Evolutionary conservation across 352 stramenopile species (phyloP).

Genomic region (Phytophthora pistaciae): DNA sequence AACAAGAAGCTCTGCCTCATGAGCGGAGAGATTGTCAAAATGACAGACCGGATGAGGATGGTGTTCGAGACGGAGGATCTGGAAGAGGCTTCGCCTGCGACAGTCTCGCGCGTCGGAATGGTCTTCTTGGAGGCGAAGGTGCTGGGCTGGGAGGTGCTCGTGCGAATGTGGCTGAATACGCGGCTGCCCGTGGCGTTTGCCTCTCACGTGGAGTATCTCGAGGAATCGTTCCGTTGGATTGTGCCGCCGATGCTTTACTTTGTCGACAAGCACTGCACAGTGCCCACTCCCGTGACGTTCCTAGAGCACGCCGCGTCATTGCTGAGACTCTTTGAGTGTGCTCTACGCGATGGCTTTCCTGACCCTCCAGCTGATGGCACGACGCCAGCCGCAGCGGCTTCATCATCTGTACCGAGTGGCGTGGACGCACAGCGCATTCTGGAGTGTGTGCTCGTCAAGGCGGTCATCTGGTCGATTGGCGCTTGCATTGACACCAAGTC

Average conservation of each 20-base stretch:
- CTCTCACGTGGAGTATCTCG: constrained; percentile 52
- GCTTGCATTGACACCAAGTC: constrained; percentile 91
- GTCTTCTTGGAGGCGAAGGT: constrained; percentile 94
- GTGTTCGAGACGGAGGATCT: constrained; percentile 97
- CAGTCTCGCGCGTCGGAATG: constrained; percentile 94
- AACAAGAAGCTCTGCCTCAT: constrained; percentile 96
- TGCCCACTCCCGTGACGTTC: constrained; percentile 90
- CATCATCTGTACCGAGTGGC: constrained; percentile 40
- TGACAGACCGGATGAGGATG: constrained; percentile 96
- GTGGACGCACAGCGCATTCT: constrained; percentile 81
- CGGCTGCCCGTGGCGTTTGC: constrained; percentile 49
- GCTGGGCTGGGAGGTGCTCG: constrained; percentile 90
- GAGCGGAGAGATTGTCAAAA: constrained; percentile 96
- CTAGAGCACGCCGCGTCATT: constrained; percentile 91
- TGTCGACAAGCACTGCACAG: constrained; percentile 89
- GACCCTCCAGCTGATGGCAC: constrained; percentile 26
- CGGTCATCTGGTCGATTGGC: constrained; percentile 92
- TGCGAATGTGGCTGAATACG: constrained; percentile 88
- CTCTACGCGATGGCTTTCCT: constrained; percentile 60
- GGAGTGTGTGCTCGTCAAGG: constrained; percentile 90
- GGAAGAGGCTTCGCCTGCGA: constrained; percentile 88
- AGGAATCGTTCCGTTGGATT: constrained; percentile 91
- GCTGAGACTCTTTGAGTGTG: constrained; percentile 83
- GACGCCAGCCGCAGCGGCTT: constrained; percentile 41
- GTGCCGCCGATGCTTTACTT: constrained; percentile 93